Base-by-base conservation (phyloP, 2,329 filamentous ascomycete species). In the Diplodia seriata region DNA sequence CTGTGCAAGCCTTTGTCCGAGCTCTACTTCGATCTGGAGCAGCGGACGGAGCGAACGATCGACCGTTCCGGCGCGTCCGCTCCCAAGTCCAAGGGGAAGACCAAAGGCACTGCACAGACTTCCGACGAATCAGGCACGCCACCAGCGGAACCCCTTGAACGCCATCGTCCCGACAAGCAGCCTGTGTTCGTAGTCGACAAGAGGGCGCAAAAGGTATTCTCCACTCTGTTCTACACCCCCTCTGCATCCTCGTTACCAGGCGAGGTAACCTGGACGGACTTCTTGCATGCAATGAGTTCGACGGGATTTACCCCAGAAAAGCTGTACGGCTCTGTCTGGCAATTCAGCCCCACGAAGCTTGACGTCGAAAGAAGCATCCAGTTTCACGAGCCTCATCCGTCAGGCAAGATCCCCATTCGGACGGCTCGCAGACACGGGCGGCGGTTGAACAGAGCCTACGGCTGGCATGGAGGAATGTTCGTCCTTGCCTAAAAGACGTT, bases 291-390 rank as follows among this genome's bases (percentile, higher is more conserved):
- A 0, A 84, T 88, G 82, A 70, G 71, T 0, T 77, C 77, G 0
- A 78, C 80, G 0, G 87, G 86, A 0, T 88, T 89, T 65, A 69
- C 72, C 0, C 81, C 81, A 0, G 77, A 86, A 74, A 89, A 90
- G 75, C 78, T 89, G 0, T 87, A 88, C 68, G 86, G 86, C 0
- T 89, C 85, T 1, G 84, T 84, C 0, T 90, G 87, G 87, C 84
- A 87, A 12, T 89, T 89, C 69, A 79, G 77, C 15, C 84, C 83
- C 3, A 73, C 73, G 4, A 71, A 70, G 3, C 68, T 81, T 26
- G 79, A 83, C 64, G 78, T 82, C 0, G 77, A 82, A 49, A 75
- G 82, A 4, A 82, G 80, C 29, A 89, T 89, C 38, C 84, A 87
- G 66, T 86, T 89, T 69, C 86, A 89, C 70, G 86, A 89, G 72